A percentile compares a stretch with the other conserved stretches of the same genome.
These are phyloP conservation scores for Colletotrichum sp. DNA, from an alignment of 2,329 filamentous ascomycete genomes.

Conservation along the genomic window DNA sequence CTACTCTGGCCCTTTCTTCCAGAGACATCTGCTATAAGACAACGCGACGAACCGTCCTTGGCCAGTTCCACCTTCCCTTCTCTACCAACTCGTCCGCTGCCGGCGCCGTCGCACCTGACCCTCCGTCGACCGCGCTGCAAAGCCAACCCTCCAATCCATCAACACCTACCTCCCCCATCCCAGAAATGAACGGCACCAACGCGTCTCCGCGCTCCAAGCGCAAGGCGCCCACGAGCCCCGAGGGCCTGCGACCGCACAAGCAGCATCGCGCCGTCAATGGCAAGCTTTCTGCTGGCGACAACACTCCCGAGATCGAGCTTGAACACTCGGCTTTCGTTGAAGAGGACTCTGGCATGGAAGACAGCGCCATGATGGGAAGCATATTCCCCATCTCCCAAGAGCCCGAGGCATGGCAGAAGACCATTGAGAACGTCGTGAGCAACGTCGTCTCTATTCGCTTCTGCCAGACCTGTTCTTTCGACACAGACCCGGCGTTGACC, in stretches of 20 bases:
- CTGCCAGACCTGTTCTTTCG: conserved; percentile 96
- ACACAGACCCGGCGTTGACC: conserved; percentile 92
- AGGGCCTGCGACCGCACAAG: conserved; percentile 43
- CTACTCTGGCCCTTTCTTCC: neutral
- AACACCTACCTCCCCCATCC: neutral
- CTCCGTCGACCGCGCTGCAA: neutral
- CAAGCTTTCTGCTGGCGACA: conserved; percentile 54
- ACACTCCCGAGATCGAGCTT: conserved; percentile 48
- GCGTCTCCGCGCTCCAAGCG: conserved; percentile 53
- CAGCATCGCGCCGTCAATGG: conserved; percentile 51
- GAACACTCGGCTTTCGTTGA: conserved; percentile 30
- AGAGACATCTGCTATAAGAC: conserved; percentile 11
- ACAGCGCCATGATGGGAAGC: conserved; percentile 31
- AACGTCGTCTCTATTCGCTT: conserved; percentile 99
- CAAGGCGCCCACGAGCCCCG: conserved; percentile 52
- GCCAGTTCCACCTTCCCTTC: neutral
- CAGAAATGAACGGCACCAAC: conserved; percentile 49
- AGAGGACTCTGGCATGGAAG: conserved; percentile 46
- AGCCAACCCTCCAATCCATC: neutral
- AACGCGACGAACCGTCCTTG: neutral
- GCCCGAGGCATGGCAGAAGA: conserved; percentile 83
- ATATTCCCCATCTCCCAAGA: conserved; percentile 23
- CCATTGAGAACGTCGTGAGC: conserved; percentile 90
- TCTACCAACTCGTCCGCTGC: neutral
- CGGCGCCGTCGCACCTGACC: neutral